Conservation (phyloP, 495 filamentous ascomycete species). For the Neurospora hispaniola region DNA sequence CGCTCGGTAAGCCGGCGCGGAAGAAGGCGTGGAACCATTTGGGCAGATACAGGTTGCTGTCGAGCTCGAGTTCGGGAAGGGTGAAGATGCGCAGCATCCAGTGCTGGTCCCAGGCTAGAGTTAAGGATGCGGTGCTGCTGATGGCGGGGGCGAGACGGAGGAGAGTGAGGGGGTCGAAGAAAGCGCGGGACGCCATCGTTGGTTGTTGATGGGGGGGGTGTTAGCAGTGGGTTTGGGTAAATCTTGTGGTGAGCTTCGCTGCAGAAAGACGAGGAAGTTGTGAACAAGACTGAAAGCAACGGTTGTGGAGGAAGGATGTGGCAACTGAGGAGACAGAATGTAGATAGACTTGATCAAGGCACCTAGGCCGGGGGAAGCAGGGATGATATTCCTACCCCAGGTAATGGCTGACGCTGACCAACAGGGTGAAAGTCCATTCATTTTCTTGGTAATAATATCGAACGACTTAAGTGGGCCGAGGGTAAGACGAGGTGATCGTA, state of each 20-base stretch:
- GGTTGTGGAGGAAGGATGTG: background rate
- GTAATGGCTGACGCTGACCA: background rate
- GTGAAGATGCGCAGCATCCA: constrained; percentile 4
- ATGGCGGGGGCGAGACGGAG: constrained; percentile 4
- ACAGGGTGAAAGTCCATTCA: background rate
- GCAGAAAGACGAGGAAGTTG: background rate
- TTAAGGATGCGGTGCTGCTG: constrained; percentile 1
- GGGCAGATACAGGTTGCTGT: background rate
- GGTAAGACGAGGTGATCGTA: background rate
- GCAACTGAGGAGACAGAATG: background rate
- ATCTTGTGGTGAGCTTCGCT: background rate
- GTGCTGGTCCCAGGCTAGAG: constrained; percentile 1
- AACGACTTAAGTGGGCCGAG: background rate
- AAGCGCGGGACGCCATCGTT: background rate
- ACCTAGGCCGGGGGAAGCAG: background rate
- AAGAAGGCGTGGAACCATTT: constrained; percentile 1
- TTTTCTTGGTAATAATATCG: background rate
- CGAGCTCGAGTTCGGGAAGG: background rate
- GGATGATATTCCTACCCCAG: background rate
- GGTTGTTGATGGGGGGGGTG: background rate
- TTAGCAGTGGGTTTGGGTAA: background rate
- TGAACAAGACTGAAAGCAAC: background rate
- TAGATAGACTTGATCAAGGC: background rate
- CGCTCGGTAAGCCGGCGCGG: background rate
- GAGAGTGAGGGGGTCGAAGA: background rate